Evolutionary conservation across 139 green algal species (phyloP), one percentile per base, ranked within the genome.

Genomic region (Chlorella sp.): DNA sequence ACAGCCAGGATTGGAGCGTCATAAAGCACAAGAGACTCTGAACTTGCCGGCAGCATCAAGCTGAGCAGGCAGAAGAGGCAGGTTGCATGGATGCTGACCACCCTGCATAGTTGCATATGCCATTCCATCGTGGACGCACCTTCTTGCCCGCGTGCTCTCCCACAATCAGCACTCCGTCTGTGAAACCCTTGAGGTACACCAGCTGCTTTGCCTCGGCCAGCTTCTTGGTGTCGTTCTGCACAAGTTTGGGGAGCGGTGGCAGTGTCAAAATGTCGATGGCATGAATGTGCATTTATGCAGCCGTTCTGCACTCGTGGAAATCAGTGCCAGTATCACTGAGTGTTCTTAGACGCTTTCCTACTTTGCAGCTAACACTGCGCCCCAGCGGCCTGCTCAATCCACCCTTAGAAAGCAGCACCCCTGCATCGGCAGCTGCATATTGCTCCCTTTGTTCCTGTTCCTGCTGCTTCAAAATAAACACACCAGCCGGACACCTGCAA

Each of bases 141-240:
- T 98, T 98, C 78, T 93, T 92, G 64, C 98, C 98, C n/a, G 94
- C 94, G 89, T 99, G 91, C 28, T 92, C 88, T 32, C 97, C 98
- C 32, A 98, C 94, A 37, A 96, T 90, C 94, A 99, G 97, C 60
- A 99, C 93, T 39, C 98, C 98, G 37, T 99, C 97, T 0, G 95
- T 99, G 94, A 99, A 99, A 14, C 98, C 98, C 94, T 99, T 99
- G 26, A 99, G 94, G 92, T 99, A 99, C 7, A 98, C 97, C 73
- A 95, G 66, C 53, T 96, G 83, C 96, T 99, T 99, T 68, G 98
- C 98, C 90, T 99, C 96, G 30, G 95, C 96, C 83, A 99, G 96
- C 94, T 99, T 99, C 78, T 95, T 96, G 28, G 95, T 95, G 92
- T 99, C 98, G 90, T 99, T 99, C 94, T 99, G 93, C n/a, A 77